A percentile compares a stretch with the other conserved stretches of the same genome.
phyloP scores from a whole-genome alignment of 768 basidiomycete genomes.

The Mycena vulgaris region DNA sequence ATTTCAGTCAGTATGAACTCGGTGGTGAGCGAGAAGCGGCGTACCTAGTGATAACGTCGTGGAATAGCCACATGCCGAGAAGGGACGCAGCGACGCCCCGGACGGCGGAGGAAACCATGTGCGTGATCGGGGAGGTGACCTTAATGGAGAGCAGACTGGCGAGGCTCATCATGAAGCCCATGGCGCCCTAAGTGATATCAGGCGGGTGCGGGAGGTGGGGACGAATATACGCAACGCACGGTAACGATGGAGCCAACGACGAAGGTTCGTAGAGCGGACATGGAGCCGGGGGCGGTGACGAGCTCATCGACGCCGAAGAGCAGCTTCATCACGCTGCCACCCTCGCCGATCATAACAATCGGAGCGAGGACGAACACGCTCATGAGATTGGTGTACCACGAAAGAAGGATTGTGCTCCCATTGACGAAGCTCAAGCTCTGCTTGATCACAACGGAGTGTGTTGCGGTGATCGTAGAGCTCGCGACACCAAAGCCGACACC shows the following conservation, averaged over 20 bases:
- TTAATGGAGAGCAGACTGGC: constrained; percentile 96
- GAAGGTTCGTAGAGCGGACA: constrained; percentile 74
- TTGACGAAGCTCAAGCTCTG: constrained; percentile 84
- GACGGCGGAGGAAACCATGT: constrained; percentile 97
- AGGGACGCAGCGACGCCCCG: constrained; percentile 94
- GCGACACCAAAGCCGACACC: constrained; percentile 88
- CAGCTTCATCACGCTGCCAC: constrained; percentile 72
- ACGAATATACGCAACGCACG: constrained; percentile 56
- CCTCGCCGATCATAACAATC: constrained; percentile 82
- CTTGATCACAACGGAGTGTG: constrained; percentile 97
- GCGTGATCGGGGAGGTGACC: constrained; percentile 96
- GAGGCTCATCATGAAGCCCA: constrained; percentile 96
- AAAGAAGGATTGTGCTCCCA: constrained; percentile 87
- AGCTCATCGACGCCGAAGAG: constrained; percentile 64
- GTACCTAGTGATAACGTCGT: constrained; percentile 85
- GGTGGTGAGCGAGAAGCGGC: constrained; percentile 46
- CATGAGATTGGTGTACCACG: constrained; percentile 93
- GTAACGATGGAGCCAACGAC: constrained; percentile 86
- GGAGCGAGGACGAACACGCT: constrained; percentile 83
- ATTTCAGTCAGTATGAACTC: constrained; percentile 6
- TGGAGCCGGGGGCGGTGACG: constrained; percentile 53
- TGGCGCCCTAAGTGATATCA: constrained; percentile 67
- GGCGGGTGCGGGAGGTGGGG: neutral
- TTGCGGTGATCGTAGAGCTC: constrained; percentile 88
- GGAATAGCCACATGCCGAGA: constrained; percentile 85